Evolutionary conservation across 768 basidiomycete species (phyloP).

Genomic region (Pisolithus orientalis): DNA sequence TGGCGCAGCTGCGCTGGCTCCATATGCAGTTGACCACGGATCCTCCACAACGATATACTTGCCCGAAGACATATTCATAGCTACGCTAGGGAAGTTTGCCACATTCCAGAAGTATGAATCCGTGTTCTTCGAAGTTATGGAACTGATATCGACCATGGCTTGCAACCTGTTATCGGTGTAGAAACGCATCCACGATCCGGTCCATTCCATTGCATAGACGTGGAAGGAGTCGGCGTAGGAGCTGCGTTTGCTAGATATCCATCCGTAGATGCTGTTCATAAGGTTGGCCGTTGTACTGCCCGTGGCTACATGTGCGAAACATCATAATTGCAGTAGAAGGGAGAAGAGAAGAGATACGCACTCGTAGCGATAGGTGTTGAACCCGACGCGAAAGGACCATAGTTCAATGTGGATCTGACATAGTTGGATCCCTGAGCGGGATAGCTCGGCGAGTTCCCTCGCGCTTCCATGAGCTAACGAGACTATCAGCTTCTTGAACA

Average conservation of each 20-base stretch:
- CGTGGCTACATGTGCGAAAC: constrained; percentile 4
- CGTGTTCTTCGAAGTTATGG: constrained; percentile 33
- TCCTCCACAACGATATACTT: constrained; percentile 36
- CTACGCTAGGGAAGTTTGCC: constrained; percentile 46
- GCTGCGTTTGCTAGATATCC: constrained; percentile 32
- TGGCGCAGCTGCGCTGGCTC: constrained; percentile 41
- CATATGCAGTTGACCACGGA: constrained; percentile 42
- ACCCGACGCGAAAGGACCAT: constrained; percentile 45
- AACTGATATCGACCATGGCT: constrained; percentile 42
- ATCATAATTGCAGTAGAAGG: background rate
- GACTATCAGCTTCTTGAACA: background rate
- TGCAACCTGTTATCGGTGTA: constrained; percentile 47
- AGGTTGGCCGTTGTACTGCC: constrained; percentile 16
- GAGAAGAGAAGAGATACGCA: constrained; percentile 4
- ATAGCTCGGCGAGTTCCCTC: constrained; percentile 41
- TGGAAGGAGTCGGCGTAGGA: constrained; percentile 46
- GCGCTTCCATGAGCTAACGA: constrained; percentile 46
- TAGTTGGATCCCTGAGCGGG: constrained; percentile 39
- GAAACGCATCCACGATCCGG: constrained; percentile 45
- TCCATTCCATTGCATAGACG: constrained; percentile 57
- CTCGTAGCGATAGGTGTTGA: constrained; percentile 26
- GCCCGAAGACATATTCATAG: constrained; percentile 35
- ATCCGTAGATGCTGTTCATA: constrained; percentile 32
- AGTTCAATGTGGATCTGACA: constrained; percentile 57
- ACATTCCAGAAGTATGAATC: constrained; percentile 47